phyloP scores from a whole-genome alignment of 306 rosid genomes.

The Senna tora region DNA sequence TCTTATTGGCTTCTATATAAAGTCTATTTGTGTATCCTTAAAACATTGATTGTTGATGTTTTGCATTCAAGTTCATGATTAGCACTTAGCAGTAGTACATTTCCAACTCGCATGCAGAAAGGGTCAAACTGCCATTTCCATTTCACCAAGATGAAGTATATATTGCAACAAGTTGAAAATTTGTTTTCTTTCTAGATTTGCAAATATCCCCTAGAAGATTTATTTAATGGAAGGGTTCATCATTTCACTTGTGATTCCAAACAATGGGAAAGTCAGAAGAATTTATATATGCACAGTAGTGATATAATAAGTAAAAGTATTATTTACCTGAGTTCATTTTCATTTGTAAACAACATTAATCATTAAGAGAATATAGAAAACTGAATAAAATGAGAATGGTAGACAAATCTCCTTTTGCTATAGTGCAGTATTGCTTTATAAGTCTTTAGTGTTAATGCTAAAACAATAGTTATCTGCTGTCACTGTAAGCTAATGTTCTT shows the following conservation, averaged over 20 bases:
- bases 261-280: background rate
- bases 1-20: background rate
- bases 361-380: background rate
- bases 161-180: conserved; percentile 20
- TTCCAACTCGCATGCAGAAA: background rate
- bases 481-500: background rate
- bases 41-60: conserved; percentile 13
- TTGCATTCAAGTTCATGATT: conserved; percentile 9
- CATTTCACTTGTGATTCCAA: conserved; percentile 6
- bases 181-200: background rate
- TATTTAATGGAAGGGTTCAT: conserved; percentile 1
- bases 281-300: background rate
- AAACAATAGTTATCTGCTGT: conserved; percentile 4
- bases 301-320: background rate
- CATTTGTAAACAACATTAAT: conserved; percentile 3
- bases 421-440: background rate
- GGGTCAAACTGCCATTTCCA: background rate
- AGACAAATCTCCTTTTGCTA: background rate
- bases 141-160: background rate
- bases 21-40: background rate
- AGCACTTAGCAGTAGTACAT: too few species aligned
- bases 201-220: background rate
- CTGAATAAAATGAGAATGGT: conserved; percentile 6
- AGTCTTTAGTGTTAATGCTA: background rate
- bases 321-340: background rate